phyloP scores from a whole-genome alignment of 148 eudicot genomes.

The Rheum nobile region DNA sequence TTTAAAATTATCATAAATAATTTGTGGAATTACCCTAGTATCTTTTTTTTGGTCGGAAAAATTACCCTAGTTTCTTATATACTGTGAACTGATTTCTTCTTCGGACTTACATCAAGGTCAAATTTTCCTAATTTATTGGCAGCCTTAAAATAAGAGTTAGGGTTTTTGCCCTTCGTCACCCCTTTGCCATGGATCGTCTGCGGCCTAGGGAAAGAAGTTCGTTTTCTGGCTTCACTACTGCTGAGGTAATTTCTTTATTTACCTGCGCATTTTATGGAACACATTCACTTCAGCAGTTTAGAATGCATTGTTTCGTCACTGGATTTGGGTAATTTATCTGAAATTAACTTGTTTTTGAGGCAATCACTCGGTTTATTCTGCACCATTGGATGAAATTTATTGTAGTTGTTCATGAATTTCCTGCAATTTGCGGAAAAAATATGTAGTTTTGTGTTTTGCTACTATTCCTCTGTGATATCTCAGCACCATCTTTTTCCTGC shows the following conservation, averaged over 20 bases:
- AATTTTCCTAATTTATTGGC: too few relatives aligned
- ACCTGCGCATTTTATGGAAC: neutral
- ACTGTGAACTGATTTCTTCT: too few relatives aligned
- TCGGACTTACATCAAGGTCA: too few relatives aligned
- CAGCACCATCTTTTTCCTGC: neutral
- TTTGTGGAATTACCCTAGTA: too few relatives aligned
- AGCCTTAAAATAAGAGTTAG: too few relatives aligned
- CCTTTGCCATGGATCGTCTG: slow-evolving; percentile 33
- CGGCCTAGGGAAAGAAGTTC: slow-evolving; percentile 31
- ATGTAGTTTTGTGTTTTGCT: neutral
- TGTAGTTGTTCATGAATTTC: neutral
- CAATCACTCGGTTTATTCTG: neutral
- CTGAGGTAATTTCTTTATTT: slow-evolving; percentile 34
- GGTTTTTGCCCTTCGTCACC: neutral
- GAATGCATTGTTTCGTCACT: neutral
- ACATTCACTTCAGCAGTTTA: neutral
- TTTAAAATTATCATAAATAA: too few relatives aligned
- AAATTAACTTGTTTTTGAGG: neutral
- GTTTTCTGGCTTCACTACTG: slow-evolving; percentile 42
- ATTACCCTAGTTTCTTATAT: too few relatives aligned
- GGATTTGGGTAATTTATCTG: neutral
- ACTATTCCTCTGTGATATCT: neutral
- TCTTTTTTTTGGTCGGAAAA: too few relatives aligned
- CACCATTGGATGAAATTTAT: neutral
- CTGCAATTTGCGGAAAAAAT: neutral